Base-by-base conservation (phyloP, 257 asterid genomes). In the Schizonepeta tenuifolia region DNA sequence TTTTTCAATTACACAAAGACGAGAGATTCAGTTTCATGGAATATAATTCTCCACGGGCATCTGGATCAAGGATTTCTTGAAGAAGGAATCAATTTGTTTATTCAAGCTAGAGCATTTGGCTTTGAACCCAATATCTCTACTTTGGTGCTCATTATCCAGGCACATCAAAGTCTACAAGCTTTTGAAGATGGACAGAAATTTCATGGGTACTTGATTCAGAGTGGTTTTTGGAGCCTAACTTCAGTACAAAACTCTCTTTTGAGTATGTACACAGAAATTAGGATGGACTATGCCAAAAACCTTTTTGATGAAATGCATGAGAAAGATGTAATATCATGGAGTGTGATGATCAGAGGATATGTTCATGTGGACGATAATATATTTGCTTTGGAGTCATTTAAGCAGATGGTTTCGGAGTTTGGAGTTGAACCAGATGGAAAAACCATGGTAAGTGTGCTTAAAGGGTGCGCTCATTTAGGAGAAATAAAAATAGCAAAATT, bases 1-100 rank as follows among this genome's bases (percentile, higher is more conserved):
- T 81, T 76, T 80, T 90, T 93, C 76, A 53, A 80, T 49, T 66
- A 80, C 85, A 79, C 84, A 88, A 53, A 18, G 67, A 40, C 57
- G 9, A 81, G 75, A 74, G 98, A 90, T 75, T 87, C 95, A 7
- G 90, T 93, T 74, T 87, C 98, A 3, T 90, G 98, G 98, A 93
- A 93, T 83, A 88, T 86, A 67, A 77, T 90, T 74, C 83, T 93
- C 78, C 89, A 82, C 28, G 93, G 83, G 33, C 75, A 86, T 83
- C 80, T 87, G 57, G 56, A 75, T 71, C 86, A 72, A 46, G 87
- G 79, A 58, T 80, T 71, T 73, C 58, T 76, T 71, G 77, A 72
- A 69, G 80, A 75, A 62, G 97, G 95, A 64, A 71, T 86, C 44
- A 14, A 70, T 56, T 81, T 88, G 80, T 90, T 83, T 75, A 40